Conservation (phyloP, 129 eudicot genomes). For the Dittrichia graveolens region DNA sequence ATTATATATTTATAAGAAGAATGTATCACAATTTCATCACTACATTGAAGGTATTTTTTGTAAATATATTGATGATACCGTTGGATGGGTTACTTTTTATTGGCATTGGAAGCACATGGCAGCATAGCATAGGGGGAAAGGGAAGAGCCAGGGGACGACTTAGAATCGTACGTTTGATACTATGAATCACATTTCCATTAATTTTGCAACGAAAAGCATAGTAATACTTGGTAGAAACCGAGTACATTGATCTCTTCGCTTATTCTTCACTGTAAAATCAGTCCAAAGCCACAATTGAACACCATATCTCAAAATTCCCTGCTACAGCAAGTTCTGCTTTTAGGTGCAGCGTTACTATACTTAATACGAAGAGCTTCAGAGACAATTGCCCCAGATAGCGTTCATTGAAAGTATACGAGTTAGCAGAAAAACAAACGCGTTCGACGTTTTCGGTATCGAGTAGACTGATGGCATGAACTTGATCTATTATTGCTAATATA, state of each 20-base stretch:
- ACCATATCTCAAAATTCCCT: not conserved
- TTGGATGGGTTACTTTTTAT: no score
- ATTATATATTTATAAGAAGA: not conserved
- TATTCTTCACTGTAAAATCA: conserved; percentile 41
- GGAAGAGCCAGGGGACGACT: no score
- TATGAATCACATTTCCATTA: conserved; percentile 27
- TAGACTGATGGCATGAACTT: not conserved
- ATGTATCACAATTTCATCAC: no score
- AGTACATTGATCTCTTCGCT: conserved; percentile 48
- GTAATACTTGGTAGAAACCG: conserved; percentile 53
- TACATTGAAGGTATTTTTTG: no score
- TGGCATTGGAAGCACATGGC: no score
- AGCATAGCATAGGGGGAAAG: no score
- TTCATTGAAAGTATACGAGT: no score
- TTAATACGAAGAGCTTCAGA: not conserved
- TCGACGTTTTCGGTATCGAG: no score
- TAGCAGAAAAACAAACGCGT: not conserved
- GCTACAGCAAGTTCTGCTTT: not conserved
- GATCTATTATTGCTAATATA: not conserved
- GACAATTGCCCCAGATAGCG: not conserved
- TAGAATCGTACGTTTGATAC: conserved; percentile 38
- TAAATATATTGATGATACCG: no score
- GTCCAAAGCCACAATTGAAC: conserved; percentile 14
- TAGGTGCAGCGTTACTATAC: no score
- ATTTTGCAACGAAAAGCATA: conserved; percentile 48